Percentiles rank a stretch among this genome's conserved stretches.
Evolutionary conservation across 2,329 filamentous ascomycete genomes (phyloP).

Genomic region (Bipolaris victoriae): DNA sequence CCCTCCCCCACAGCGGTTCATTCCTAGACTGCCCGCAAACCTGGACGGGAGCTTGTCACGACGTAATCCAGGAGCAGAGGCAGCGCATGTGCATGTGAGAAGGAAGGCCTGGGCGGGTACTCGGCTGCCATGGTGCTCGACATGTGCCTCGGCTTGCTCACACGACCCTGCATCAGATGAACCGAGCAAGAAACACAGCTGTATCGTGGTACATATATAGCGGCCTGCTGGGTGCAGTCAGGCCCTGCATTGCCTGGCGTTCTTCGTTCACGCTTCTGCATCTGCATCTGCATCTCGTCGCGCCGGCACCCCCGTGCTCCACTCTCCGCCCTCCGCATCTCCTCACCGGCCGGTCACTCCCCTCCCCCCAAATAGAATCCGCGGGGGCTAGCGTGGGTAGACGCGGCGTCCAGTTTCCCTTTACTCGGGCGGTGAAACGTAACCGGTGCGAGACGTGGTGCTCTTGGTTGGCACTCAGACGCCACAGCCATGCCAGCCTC

Average conservation of each 20-base stretch:
- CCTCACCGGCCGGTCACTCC: constrained; percentile 18
- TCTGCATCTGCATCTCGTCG: neutral
- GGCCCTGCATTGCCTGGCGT: too few species aligned
- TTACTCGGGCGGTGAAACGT: constrained; percentile 33
- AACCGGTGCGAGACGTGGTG: constrained; percentile 26
- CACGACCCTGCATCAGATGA: constrained; percentile 15
- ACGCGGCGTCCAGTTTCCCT: constrained; percentile 18
- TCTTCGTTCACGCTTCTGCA: too few species aligned
- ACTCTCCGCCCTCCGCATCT: constrained; percentile 25
- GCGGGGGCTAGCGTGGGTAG: constrained; percentile 36
- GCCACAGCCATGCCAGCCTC: constrained; percentile 35
- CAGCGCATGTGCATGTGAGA: constrained; percentile 24
- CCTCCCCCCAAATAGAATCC: constrained; percentile 17
- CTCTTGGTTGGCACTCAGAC: neutral
- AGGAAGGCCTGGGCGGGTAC: constrained; percentile 18
- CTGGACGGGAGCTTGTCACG: constrained; percentile 5
- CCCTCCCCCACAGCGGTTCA: constrained; percentile 27
- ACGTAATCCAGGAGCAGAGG: neutral
- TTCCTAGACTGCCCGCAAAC: constrained; percentile 1
- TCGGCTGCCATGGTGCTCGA: constrained; percentile 24
- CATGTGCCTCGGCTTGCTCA: constrained; percentile 36
- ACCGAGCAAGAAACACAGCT: neutral
- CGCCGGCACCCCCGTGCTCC: constrained; percentile 3
- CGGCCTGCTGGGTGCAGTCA: neutral
- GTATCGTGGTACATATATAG: neutral